A percentile compares a stretch with the other conserved stretches of the same genome.
Evolutionary conservation across 1,139 yeast genomes (phyloP).

Genomic region (Candida tetrigidarum): DNA sequence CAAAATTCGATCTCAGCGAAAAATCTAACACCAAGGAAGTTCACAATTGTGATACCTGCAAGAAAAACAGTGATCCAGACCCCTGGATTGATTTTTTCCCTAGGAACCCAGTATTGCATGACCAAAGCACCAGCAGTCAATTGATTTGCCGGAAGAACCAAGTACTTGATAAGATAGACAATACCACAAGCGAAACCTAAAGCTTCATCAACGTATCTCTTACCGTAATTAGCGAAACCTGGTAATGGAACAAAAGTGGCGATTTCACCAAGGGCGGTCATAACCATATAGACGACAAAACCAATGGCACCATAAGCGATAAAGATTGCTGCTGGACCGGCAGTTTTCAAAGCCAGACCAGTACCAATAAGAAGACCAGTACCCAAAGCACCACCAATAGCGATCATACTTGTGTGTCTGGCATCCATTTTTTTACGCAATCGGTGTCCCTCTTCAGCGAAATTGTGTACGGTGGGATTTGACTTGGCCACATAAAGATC

Average conservation of each 20-base stretch:
- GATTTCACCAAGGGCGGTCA: conserved; percentile 76
- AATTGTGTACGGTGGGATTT: conserved; percentile 38
- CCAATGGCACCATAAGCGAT: conserved; percentile 67
- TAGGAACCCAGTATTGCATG: conserved; percentile 61
- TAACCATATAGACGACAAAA: conserved; percentile 64
- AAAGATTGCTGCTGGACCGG: conserved; percentile 75
- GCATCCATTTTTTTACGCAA: conserved; percentile 67
- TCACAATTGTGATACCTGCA: conserved; percentile 51
- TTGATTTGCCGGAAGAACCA: conserved; percentile 68
- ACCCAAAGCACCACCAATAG: conserved; percentile 43
- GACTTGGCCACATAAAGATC: conserved; percentile 51
- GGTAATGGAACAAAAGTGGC: conserved; percentile 74
- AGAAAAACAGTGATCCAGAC: conserved; percentile 62
- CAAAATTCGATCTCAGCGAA: conserved; percentile 76
- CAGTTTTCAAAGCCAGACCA: conserved; percentile 61
- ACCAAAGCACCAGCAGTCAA: conserved; percentile 63
- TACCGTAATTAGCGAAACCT: conserved; percentile 73
- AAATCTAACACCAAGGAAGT: conserved; percentile 62
- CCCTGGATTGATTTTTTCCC: conserved; percentile 54
- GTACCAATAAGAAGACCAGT: conserved; percentile 77
- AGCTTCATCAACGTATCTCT: conserved; percentile 69
- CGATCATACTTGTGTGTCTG: conserved; percentile 77
- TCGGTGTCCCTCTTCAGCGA: conserved; percentile 49
- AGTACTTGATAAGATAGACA: conserved; percentile 58
- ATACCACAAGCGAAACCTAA: conserved; percentile 80